These are phyloP conservation scores for Elsinoe australis DNA, from an alignment of 2,329 filamentous ascomycete genomes.

Conservation along the genomic window DNA sequence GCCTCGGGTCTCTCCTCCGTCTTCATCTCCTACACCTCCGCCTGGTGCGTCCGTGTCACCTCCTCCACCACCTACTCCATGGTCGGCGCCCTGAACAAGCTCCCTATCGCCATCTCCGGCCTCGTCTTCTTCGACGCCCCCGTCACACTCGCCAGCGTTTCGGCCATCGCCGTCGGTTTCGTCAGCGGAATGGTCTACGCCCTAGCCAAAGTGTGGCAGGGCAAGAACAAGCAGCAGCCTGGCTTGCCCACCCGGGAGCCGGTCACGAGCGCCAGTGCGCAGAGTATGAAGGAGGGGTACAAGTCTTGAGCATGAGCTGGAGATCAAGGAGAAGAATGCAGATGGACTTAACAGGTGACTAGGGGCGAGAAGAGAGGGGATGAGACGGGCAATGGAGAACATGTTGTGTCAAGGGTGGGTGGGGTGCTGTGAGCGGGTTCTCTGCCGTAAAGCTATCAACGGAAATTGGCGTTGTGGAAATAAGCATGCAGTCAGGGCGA, in stretches of 20 bases:
- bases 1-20: slow-evolving; percentile 89
- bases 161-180: slow-evolving; percentile 86
- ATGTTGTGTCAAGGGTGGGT: not conserved
- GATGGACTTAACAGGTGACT: not conserved
- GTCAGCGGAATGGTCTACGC: slow-evolving; percentile 87
- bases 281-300: slow-evolving; percentile 79
- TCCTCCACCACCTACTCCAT: slow-evolving; percentile 98
- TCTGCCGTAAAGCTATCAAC: too few species aligned
- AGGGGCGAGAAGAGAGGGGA: not conserved
- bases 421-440: not conserved
- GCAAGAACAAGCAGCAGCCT: slow-evolving; percentile 51
- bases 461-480: too few species aligned
- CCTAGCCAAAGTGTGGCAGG: slow-evolving; percentile 76
- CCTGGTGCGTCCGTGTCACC: slow-evolving; percentile 96
- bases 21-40: slow-evolving; percentile 99
- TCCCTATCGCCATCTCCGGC: slow-evolving; percentile 86
- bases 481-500: too few species aligned
- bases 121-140: slow-evolving; percentile 93
- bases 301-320: slow-evolving; percentile 48
- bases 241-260: slow-evolving; percentile 52
- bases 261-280: slow-evolving; percentile 67
- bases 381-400: not conserved
- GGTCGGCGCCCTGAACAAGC: slow-evolving; percentile 96
- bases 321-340: not conserved
- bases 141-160: slow-evolving; percentile 83